Evolutionary conservation across 1,139 yeast genomes (phyloP), one percentile per base, ranked within the genome.

Genomic region (Yamadazyma atlantica): DNA sequence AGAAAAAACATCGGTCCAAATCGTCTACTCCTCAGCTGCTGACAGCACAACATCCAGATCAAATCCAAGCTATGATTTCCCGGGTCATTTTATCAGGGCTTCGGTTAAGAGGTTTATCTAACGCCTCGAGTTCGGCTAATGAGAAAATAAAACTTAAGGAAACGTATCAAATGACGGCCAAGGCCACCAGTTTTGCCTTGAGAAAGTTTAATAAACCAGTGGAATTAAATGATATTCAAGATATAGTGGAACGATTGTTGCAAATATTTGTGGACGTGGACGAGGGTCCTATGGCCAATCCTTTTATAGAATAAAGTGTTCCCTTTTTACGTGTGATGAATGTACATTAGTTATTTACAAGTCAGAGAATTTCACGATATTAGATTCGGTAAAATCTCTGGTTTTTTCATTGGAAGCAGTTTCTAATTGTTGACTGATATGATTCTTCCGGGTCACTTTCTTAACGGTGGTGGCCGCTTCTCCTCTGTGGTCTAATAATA

Each of bases 91-190:
- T 64, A 7, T 67, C 75, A 5, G 77, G 76, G 0, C 55, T 71
- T 27, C 49, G 77, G 40, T 56, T 71, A 17, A 54, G 77, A 33
- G 76, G 76, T 1, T 53, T 71, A 28, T 59, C 59, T 22, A 58
- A 48, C 32, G 42, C 51, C 29, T 35, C 37, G 48, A 43, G 48
- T 14, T 48, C 62, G 4, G 32, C 45, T 2, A 44, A 66, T 40
- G 72, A 65, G 21, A 62, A 55, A 37, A 44, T 69, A 12, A 58
- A 64, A 25, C 57, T 68, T 22, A 66, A 66, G 40, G 76, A 71
- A 43, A 60, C 70, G 4, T 65, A 68, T 43, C 70, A 64, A 34
- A 69, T 69, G 73, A 68, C 76, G 1, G 57, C 51, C 36, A 64
- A 66, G 41, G 58, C 74, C 2, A 57, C 76, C 2, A 39, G 62